Percentiles rank a stretch among this genome's conserved stretches.
Conservation (phyloP, 1,284 basidiomycete genomes). For the Apiotrichum siamense region DNA sequence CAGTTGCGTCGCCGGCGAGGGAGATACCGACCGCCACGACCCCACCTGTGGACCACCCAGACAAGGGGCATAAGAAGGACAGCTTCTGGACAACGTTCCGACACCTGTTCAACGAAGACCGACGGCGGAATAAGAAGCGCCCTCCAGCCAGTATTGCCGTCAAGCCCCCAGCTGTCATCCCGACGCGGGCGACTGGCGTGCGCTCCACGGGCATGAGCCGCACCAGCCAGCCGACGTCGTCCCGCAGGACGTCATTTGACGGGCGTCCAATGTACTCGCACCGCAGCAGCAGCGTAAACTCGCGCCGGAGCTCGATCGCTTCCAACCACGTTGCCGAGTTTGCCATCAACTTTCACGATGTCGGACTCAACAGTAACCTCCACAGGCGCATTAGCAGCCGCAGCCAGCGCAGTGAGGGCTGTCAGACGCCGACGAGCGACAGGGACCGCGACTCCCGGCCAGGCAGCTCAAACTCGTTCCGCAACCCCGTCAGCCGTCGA, state of each 20-base stretch:
- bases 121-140: slow-evolving; percentile 42
- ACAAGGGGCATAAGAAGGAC: slow-evolving; percentile 34
- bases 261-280: slow-evolving; percentile 36
- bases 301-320: slow-evolving; percentile 41
- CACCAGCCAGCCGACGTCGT: slow-evolving; percentile 14
- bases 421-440: slow-evolving; percentile 46
- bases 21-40: not conserved
- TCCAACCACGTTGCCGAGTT: slow-evolving; percentile 33
- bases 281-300: slow-evolving; percentile 46
- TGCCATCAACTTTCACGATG: slow-evolving; percentile 29
- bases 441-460: slow-evolving; percentile 35
- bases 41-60: not conserved
- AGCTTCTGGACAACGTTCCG: slow-evolving; percentile 49
- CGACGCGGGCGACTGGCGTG: slow-evolving; percentile 30
- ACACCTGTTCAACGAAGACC: slow-evolving; percentile 50
- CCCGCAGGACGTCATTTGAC: slow-evolving; percentile 33
- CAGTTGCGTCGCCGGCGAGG: not conserved
- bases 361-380: slow-evolving; percentile 22
- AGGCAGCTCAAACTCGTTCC: slow-evolving; percentile 26
- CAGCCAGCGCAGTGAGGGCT: slow-evolving; percentile 41
- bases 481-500: slow-evolving; percentile 24
- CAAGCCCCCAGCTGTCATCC: slow-evolving; percentile 22
- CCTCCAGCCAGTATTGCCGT: not conserved
- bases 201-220: slow-evolving; percentile 26
- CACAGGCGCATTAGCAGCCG: slow-evolving; percentile 33